Percentiles rank a stretch among this genome's conserved stretches.
These are phyloP conservation scores for Crepidotus sp. DNA, from an alignment of 1,284 basidiomycete species.

Conservation along the genomic window DNA sequence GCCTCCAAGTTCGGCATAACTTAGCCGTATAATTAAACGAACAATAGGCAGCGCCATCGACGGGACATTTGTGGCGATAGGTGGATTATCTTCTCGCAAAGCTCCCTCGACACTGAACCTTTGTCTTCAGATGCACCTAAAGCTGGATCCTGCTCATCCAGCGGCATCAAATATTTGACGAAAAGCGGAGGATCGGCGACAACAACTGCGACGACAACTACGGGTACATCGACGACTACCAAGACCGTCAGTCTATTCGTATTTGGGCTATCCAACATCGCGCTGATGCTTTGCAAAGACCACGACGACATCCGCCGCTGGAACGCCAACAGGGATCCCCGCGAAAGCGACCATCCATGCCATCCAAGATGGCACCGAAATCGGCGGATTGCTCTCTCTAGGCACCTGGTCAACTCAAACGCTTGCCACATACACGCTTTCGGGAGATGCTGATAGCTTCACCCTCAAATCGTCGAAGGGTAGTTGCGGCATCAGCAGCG, in stretches of 20 bases:
- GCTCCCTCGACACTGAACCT: not conserved
- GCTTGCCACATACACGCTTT: slow-evolving; percentile 36
- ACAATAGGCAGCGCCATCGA: slow-evolving; percentile 50
- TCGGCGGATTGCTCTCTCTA: slow-evolving; percentile 37
- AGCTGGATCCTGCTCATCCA: slow-evolving; percentile 42
- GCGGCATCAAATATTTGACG: slow-evolving; percentile 52
- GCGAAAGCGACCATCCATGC: slow-evolving; percentile 37
- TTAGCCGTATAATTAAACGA: too few species aligned
- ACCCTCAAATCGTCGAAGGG: slow-evolving; percentile 44
- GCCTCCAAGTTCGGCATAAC: too few species aligned
- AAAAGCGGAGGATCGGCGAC: slow-evolving; percentile 23
- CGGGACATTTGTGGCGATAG: slow-evolving; percentile 51
- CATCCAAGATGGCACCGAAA: slow-evolving; percentile 15
- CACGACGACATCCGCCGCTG: not conserved
- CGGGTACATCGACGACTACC: not conserved
- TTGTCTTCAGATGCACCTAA: slow-evolving; percentile 38
- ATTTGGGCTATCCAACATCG: not conserved
- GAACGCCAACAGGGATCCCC: slow-evolving; percentile 24
- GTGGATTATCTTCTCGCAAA: slow-evolving; percentile 28
- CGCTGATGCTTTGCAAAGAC: slow-evolving; percentile 1
- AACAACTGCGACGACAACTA: slow-evolving; percentile 1
- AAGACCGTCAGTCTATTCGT: slow-evolving; percentile 1
- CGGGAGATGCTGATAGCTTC: slow-evolving; percentile 34
- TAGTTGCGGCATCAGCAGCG: slow-evolving; percentile 36
- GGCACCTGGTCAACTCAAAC: slow-evolving; percentile 48